Conservation (phyloP, 2,329 filamentous ascomycete genomes). For the Sporothrix mexicana region DNA sequence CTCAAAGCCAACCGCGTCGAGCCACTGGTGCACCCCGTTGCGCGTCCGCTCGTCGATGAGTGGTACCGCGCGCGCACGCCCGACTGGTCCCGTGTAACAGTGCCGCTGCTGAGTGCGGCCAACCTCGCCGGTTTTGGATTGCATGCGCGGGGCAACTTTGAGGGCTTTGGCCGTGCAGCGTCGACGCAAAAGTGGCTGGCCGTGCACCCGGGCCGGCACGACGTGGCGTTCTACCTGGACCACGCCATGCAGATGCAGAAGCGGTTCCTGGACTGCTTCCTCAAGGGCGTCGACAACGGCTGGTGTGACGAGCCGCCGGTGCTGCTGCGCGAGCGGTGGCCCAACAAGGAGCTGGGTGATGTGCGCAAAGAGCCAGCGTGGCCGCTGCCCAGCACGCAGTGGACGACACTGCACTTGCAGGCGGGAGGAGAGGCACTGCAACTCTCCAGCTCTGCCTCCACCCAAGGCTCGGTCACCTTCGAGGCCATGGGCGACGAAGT, state of each 20-base stretch:
- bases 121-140: slow-evolving; percentile 75
- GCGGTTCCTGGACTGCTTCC: slow-evolving; percentile 72
- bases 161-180: slow-evolving; percentile 66
- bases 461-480: background rate
- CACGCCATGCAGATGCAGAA: slow-evolving; percentile 71
- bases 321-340: slow-evolving; percentile 2
- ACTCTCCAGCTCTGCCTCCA: no score
- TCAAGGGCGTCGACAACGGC: slow-evolving; percentile 66
- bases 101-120: slow-evolving; percentile 68
- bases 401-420: slow-evolving; percentile 9
- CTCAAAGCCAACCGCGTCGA: slow-evolving; percentile 55
- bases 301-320: slow-evolving; percentile 2
- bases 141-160: slow-evolving; percentile 70
- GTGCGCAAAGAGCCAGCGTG: slow-evolving; percentile 15
- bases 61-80: slow-evolving; percentile 67
- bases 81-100: slow-evolving; percentile 66
- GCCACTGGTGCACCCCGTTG: slow-evolving; percentile 40
- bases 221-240: slow-evolving; percentile 73
- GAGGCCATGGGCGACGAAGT: background rate
- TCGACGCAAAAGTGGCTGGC: slow-evolving; percentile 71
- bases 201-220: slow-evolving; percentile 71
- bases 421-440: no score
- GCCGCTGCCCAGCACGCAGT: slow-evolving; percentile 19
- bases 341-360: slow-evolving; percentile 4
- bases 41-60: slow-evolving; percentile 52